Evolutionary conservation across 2,329 filamentous ascomycete species (phyloP), one percentile per base, ranked within the genome.

Genomic region (Talaromyces sp.): DNA sequence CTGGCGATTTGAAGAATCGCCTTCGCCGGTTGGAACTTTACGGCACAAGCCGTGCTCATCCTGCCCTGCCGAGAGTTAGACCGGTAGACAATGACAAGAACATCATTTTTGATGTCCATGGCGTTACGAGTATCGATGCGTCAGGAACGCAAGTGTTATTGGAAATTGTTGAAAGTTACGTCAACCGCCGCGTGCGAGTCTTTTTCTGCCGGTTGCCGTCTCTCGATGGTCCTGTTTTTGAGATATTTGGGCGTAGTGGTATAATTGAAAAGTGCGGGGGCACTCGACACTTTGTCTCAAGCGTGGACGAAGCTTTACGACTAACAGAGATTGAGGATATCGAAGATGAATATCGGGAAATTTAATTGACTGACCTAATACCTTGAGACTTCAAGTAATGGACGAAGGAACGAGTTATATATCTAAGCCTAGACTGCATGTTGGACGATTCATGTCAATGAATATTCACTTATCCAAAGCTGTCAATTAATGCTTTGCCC

Each of bases 101-200:
- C 71, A 83, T 99, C 74, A 92, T 99, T 65, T 98, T 99, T 70
- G 95, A 99, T 73, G 92, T 98, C 7, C 94, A 98, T 68, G 95
- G 95, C n/a, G 95, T 99, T 3, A 96, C 93, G 0, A 90, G 89
- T 31, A 87, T 99, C 69, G 95, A 99, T 72, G 95, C 92, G 5
- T 96, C 92, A 0, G 95, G 94, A 1, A 90, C 91, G 0, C 95
- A 98, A 76, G 94, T 98, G 0, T 81, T 99, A 2, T 85, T 86
- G 54, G 95, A 98, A 76, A 98, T 98, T 67, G 91, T 99, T 16
- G 81, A 87, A 55, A 84, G 81, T 33, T 98, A 98, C 73, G 81
- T 88, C n/a, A 84, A 89, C 36, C 82, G 89, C 4, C 90, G 89
- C 0, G 92, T 94, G 1, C 69, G 78, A 6, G 78, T 82, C 0